These are phyloP conservation scores for Seiridium cupressi DNA, from an alignment of 2,329 filamentous ascomycete genomes.

Conservation along the genomic window DNA sequence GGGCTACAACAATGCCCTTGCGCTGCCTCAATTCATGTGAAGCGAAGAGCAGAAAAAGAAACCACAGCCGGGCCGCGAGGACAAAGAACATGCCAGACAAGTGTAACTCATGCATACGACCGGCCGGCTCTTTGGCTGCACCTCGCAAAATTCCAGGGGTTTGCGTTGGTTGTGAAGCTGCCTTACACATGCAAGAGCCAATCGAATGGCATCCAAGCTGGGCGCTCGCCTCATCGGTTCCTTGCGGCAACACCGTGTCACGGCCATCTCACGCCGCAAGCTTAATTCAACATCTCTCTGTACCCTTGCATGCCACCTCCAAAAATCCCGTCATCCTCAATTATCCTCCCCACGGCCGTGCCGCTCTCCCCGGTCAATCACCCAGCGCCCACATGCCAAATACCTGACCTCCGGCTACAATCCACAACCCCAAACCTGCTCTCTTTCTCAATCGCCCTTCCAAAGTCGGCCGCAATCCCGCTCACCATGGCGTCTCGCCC, in stretches of 20 bases:
- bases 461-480: background rate
- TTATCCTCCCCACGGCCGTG: background rate
- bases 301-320: conserved; percentile 21
- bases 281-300: conserved; percentile 24
- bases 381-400: background rate
- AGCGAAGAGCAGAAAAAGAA: background rate
- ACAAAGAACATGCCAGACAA: background rate
- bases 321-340: conserved; percentile 4
- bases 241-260: conserved; percentile 23
- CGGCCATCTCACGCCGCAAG: conserved; percentile 19
- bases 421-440: background rate
- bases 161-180: background rate
- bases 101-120: background rate
- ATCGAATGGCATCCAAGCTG: conserved; percentile 11
- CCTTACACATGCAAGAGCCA: background rate
- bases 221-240: conserved; percentile 18
- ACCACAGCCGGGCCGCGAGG: background rate
- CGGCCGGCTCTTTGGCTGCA: background rate
- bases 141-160: background rate
- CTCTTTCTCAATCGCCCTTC: background rate
- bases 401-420: background rate
- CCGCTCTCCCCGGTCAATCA: background rate
- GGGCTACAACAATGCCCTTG: background rate
- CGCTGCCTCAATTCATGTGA: background rate
- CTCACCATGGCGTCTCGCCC: conserved; percentile 28